Evolutionary conservation across 768 basidiomycete genomes (phyloP).

Genomic region (Pleurotus eryngii): DNA sequence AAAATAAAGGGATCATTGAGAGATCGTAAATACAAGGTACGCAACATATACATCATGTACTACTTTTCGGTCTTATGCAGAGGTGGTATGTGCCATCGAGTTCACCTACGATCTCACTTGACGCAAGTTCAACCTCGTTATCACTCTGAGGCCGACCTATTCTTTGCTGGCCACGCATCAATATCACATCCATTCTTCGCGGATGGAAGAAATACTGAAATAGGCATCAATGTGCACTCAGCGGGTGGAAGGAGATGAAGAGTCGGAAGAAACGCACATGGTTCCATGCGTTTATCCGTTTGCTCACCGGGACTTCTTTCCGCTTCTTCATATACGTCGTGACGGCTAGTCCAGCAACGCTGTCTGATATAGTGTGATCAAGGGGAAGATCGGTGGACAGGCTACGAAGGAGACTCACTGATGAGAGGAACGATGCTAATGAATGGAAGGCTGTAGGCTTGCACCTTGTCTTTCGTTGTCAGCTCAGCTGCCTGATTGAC

Average conservation of each 20-base stretch:
- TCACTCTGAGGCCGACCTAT: slow-evolving; percentile 14
- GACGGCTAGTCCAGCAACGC: slow-evolving; percentile 23
- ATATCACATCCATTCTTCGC: slow-evolving; percentile 38
- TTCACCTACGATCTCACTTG: too few relatives aligned
- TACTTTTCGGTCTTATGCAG: too few relatives aligned
- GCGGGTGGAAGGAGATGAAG: neutral
- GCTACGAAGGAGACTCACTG: slow-evolving; percentile 17
- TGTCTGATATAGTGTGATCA: slow-evolving; percentile 8
- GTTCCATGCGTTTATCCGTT: slow-evolving; percentile 49
- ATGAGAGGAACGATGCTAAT: slow-evolving; percentile 25
- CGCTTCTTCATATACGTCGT: slow-evolving; percentile 23
- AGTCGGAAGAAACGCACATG: slow-evolving; percentile 29
- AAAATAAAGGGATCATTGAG: too few relatives aligned
- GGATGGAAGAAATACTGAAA: slow-evolving; percentile 48
- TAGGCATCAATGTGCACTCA: neutral
- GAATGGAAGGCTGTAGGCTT: slow-evolving; percentile 23
- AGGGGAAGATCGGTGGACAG: too few relatives aligned
- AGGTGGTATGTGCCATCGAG: too few relatives aligned
- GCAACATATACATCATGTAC: too few relatives aligned
- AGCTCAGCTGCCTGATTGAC: slow-evolving; percentile 30
- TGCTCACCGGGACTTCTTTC: slow-evolving; percentile 34
- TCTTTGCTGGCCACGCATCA: slow-evolving; percentile 27
- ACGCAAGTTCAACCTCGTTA: too few relatives aligned
- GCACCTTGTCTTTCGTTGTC: slow-evolving; percentile 26
- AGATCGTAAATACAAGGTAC: too few relatives aligned